Percentiles rank a stretch among this genome's conserved stretches.
Evolutionary conservation across 441 rosid species (phyloP).

Genomic region (Aquilaria agallochum): DNA sequence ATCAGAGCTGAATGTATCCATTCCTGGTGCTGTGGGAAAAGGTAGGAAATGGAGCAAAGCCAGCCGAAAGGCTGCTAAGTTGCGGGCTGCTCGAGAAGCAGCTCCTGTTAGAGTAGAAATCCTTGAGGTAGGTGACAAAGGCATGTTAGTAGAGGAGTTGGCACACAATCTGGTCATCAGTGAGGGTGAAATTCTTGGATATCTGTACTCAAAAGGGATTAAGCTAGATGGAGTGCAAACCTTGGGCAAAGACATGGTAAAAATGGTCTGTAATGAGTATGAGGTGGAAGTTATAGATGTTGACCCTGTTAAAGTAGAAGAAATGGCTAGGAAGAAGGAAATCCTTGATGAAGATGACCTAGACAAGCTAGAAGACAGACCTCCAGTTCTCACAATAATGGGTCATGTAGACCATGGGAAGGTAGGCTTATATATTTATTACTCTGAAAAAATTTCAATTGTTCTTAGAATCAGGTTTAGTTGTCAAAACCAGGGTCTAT

Average conservation of each 20-base stretch:
- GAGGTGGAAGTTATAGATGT: constrained; percentile 88
- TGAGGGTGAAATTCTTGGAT: constrained; percentile 93
- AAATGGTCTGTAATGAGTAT: constrained; percentile 85
- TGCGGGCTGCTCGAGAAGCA: constrained; percentile 89
- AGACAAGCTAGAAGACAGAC: constrained; percentile 86
- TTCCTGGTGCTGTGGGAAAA: constrained; percentile 73
- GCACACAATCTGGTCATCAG: constrained; percentile 72
- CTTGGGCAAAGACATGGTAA: constrained; percentile 88
- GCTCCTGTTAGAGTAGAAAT: constrained; percentile 97
- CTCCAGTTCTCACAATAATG: constrained; percentile 99
- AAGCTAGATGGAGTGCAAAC: constrained; percentile 98
- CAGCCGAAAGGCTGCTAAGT: constrained; percentile 87
- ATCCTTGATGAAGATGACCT: constrained; percentile 80
- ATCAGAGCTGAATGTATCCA: constrained; percentile 53
- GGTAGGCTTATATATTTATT: constrained; percentile 33
- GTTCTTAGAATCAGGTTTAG: constrained; percentile 5
- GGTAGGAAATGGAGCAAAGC: constrained; percentile 99
- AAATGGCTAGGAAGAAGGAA: constrained; percentile 90
- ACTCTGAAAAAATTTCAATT: background rate
- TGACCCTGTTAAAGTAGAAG: constrained; percentile 71
- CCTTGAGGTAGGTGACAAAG: constrained; percentile 85
- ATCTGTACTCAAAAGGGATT: constrained; percentile 82
- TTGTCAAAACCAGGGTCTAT: background rate
- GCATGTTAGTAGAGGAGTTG: constrained; percentile 87
- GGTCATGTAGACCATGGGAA: constrained; percentile 99